Evolutionary conservation across 2,329 filamentous ascomycete species (phyloP).

Genomic region (Penicillium hordei): DNA sequence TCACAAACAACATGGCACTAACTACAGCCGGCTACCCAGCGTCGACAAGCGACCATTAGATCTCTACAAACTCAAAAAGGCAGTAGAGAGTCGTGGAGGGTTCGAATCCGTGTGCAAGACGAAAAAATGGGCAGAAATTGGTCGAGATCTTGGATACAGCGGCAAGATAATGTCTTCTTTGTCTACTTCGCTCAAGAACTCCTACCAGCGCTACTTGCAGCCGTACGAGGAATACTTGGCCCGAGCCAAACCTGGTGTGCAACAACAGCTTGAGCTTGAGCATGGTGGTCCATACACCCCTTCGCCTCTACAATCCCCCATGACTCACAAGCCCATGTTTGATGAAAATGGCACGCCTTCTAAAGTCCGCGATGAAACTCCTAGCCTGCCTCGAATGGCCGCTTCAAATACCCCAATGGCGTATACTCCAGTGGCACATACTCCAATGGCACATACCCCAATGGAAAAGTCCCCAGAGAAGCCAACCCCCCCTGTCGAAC

Average conservation of each 20-base stretch:
- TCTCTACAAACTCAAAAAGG: conserved; percentile 93
- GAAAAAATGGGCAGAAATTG: conserved; percentile 99
- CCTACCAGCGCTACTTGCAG: conserved; percentile 93
- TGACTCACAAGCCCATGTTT: conserved; percentile 53
- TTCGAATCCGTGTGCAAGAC: conserved; percentile 96
- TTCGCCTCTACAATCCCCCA: conserved; percentile 71
- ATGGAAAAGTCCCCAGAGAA: conserved; percentile 36
- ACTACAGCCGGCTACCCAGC: conserved; percentile 88
- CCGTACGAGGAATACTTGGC: conserved; percentile 95
- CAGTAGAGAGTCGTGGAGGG: conserved; percentile 88
- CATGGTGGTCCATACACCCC: conserved; percentile 88
- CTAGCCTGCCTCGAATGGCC: conserved; percentile 60
- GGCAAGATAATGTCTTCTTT: conserved; percentile 99
- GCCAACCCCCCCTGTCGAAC: conserved; percentile 38
- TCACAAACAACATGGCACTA: conserved; percentile 94
- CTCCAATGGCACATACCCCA: conserved; percentile 50
- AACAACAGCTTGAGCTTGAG: conserved; percentile 89
- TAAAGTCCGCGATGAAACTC: conserved; percentile 62
- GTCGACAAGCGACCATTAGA: conserved; percentile 97
- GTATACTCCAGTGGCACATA: neutral
- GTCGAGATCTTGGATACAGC: conserved; percentile 92
- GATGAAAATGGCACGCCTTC: conserved; percentile 48
- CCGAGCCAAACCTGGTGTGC: conserved; percentile 90
- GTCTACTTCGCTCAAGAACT: conserved; percentile 97
- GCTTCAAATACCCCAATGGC: conserved; percentile 55